These are phyloP conservation scores for Penicillium ucsense DNA, from an alignment of 495 filamentous ascomycete species.

Conservation along the genomic window DNA sequence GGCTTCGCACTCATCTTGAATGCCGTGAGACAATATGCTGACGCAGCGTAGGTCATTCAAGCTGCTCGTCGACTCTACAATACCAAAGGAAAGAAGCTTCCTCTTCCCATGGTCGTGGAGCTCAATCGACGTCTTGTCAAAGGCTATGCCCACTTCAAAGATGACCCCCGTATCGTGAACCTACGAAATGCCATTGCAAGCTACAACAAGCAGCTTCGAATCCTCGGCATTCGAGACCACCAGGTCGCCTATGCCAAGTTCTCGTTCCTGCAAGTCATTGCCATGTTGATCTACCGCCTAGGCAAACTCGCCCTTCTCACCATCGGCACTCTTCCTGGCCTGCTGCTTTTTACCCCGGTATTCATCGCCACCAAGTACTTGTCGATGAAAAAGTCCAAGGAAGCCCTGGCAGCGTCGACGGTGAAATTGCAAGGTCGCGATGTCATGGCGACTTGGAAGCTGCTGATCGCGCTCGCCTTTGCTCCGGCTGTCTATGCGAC, in stretches of 20 bases:
- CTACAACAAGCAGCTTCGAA: slow-evolving; percentile 84
- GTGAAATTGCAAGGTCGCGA: slow-evolving; percentile 92
- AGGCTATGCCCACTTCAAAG: slow-evolving; percentile 87
- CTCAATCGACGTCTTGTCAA: slow-evolving; percentile 88
- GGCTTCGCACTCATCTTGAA: background rate
- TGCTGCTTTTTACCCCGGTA: slow-evolving; percentile 80
- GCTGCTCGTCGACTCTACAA: slow-evolving; percentile 91
- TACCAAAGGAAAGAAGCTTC: slow-evolving; percentile 84
- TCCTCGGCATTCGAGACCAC: slow-evolving; percentile 83
- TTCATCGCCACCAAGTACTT: slow-evolving; percentile 85
- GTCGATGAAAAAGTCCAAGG: slow-evolving; percentile 80
- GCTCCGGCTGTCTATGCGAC: slow-evolving; percentile 76
- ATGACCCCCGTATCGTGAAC: slow-evolving; percentile 73
- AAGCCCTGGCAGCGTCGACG: slow-evolving; percentile 82
- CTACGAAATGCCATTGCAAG: slow-evolving; percentile 68
- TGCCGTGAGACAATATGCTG: slow-evolving; percentile 10
- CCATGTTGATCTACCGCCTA: slow-evolving; percentile 70
- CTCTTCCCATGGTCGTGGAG: slow-evolving; percentile 89
- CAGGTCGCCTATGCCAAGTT: slow-evolving; percentile 90
- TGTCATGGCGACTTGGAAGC: slow-evolving; percentile 98
- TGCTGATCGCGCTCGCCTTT: slow-evolving; percentile 82
- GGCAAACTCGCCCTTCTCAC: slow-evolving; percentile 65
- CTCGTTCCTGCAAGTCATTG: slow-evolving; percentile 61
- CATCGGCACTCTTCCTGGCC: slow-evolving; percentile 75
- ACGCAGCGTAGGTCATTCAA: slow-evolving; percentile 61